These are phyloP conservation scores for Leptodermis oblonga DNA, from an alignment of 257 asterid genomes.

Conservation along the genomic window DNA sequence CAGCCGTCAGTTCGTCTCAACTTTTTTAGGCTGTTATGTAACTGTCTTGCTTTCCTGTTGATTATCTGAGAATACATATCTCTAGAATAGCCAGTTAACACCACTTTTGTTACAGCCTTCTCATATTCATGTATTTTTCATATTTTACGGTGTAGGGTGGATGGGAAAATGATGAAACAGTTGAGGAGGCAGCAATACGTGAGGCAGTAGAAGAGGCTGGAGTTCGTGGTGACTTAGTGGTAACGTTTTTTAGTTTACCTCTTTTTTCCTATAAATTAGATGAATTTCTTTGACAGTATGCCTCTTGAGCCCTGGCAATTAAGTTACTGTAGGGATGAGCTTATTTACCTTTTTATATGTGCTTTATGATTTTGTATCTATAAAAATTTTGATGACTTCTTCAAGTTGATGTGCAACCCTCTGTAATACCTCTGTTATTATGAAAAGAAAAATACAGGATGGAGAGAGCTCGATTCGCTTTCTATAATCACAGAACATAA, in stretches of 20 bases:
- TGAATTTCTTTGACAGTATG: slow-evolving; percentile 1
- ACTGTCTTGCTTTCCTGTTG: not conserved
- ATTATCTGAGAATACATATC: not conserved
- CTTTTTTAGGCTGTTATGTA: not conserved
- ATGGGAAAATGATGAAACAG: slow-evolving; percentile 97
- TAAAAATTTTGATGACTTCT: not conserved
- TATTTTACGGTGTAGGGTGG: slow-evolving; percentile 57
- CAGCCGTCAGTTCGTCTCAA: not conserved
- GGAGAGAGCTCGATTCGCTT: not conserved
- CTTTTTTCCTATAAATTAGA: not conserved
- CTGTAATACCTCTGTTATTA: not conserved
- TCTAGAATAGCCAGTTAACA: not conserved
- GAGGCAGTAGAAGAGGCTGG: slow-evolving; percentile 98
- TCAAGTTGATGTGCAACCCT: not conserved
- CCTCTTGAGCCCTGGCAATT: not conserved
- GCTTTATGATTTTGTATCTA: not conserved
- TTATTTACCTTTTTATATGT: not conserved
- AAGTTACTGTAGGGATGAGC: not conserved
- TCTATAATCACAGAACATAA: not conserved
- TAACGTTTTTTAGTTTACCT: slow-evolving; percentile 19
- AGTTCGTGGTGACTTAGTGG: slow-evolving; percentile 84
- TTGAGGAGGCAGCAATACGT: slow-evolving; percentile 82
- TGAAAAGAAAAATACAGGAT: not conserved
- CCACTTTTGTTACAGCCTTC: not conserved
- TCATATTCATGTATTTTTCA: not conserved